These are phyloP conservation scores for Gloeostereum incarnatum DNA, from an alignment of 768 basidiomycete species.

Conservation along the genomic window DNA sequence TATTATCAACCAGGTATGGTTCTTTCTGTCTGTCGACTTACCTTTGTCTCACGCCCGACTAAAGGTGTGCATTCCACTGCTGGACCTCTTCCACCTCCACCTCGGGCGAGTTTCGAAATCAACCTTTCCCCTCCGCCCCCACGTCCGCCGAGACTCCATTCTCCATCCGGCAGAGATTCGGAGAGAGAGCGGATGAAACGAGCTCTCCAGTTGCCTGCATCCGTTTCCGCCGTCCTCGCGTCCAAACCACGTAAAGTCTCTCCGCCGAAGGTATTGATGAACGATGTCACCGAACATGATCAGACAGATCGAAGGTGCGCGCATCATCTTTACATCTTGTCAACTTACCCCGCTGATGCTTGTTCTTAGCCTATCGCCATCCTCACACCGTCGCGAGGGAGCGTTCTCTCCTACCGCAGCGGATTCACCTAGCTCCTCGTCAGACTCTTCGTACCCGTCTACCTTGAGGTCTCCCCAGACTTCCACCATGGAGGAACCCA, in stretches of 20 bases:
- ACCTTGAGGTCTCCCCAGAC: background rate
- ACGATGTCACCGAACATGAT: background rate
- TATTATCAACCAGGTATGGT: constrained; percentile 52
- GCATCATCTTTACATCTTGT: background rate
- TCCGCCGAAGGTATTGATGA: constrained; percentile 3
- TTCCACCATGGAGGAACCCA: constrained; percentile 25
- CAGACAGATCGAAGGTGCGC: background rate
- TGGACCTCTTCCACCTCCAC: constrained; percentile 65
- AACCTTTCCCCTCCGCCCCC: constrained; percentile 43
- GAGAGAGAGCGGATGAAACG: constrained; percentile 54
- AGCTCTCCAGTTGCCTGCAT: constrained; percentile 47
- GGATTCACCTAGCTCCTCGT: constrained; percentile 12
- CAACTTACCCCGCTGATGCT: background rate
- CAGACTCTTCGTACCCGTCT: background rate
- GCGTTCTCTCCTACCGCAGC: constrained; percentile 48
- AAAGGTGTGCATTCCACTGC: constrained; percentile 57
- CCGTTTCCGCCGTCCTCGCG: constrained; percentile 38
- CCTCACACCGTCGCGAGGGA: constrained; percentile 48
- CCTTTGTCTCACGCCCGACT: constrained; percentile 6
- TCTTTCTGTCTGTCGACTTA: background rate
- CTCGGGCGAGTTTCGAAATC: constrained; percentile 43
- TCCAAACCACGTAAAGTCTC: constrained; percentile 17
- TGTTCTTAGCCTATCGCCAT: background rate
- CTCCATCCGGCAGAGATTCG: constrained; percentile 35
- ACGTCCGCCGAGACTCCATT: constrained; percentile 53